Base-by-base conservation (phyloP, 2,329 filamentous ascomycete species). In the Metarhizium guizhouense region DNA sequence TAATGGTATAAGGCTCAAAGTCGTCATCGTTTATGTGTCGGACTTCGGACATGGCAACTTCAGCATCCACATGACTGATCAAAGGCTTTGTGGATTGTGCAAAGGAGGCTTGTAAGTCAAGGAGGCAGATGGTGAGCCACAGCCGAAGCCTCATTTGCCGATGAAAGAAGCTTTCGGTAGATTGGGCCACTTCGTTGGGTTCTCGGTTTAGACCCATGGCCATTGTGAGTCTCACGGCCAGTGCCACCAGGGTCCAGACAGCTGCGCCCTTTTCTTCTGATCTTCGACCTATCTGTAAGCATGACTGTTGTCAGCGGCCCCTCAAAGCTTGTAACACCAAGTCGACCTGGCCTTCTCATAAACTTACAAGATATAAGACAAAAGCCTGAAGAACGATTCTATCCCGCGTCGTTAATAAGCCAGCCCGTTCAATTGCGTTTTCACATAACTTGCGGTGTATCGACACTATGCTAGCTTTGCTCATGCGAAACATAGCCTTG, bases 371-470 rank as follows among this genome's bases (percentile, higher is more conserved):
- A 54, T 68, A 68, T 25, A 68, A 52, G 20, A 68, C 59, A 55
- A 68, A 68, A 1, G 65, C 65, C 42, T 68, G 65, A 2, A 68
- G 58, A 18, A 65, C 59, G 5, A 63, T 63, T 1, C 63, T 63
- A 47, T 67, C 64, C n/a, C 54, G 53, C 6, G 65, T 66, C 1
- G 61, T 60, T 0, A 68, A 53, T 7, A 67, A 38, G 0, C 58
- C 58, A 6, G 64, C 60, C 14, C 51, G 54, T 30, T 64, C 64
- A 2, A 68, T 43, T 0, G 63, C 60, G 0, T 49, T 47, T 11
- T 34, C 32, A 34, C 32, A 34, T 2, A 34, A 8, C 32, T 34
- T 34, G 32, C 32, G 32, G 10, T 43, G 66, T 61, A 18, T 63
- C 8, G 14, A 52, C 38, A 63, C 54, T 4, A 62, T 8, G 3